Conservation (phyloP, 148 eudicot genomes). For the Limonium bicolor region DNA sequence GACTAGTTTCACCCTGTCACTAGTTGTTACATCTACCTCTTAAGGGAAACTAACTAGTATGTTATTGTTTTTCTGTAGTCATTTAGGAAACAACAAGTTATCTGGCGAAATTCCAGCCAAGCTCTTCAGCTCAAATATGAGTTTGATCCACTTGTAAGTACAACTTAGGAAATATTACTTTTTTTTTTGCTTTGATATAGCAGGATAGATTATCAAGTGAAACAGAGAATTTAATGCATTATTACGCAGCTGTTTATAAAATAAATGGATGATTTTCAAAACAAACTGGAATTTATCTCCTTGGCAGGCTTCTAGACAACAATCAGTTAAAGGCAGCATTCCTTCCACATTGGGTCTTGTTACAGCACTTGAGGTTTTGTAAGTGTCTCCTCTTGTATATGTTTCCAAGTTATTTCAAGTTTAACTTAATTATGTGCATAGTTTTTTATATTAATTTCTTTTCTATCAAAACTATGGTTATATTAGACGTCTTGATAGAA, state of each 20-base stretch:
- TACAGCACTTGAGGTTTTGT: constrained; percentile 45
- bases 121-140: constrained; percentile 51
- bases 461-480: constrained; percentile 1
- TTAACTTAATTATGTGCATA: no score
- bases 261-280: no score
- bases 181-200: no score
- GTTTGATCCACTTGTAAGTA: constrained; percentile 66
- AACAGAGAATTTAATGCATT: neutral
- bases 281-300: no score
- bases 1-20: neutral
- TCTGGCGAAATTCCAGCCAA: constrained; percentile 51
- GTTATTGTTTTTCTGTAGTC: constrained; percentile 20
- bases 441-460: neutral
- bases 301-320: constrained; percentile 51
- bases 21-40: no score
- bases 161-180: constrained; percentile 3
- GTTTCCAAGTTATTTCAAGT: neutral
- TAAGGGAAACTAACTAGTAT: neutral
- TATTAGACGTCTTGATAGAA: constrained; percentile 62
- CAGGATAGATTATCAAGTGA: neutral
- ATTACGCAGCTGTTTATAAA: no score
- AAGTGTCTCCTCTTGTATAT: constrained; percentile 34
- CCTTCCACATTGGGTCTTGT: constrained; percentile 55
- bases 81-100: constrained; percentile 64
- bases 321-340: constrained; percentile 42